A percentile compares a stretch with the other conserved stretches of the same genome.
These are phyloP conservation scores for Serendipita sp. DNA, from an alignment of 768 basidiomycete species.

Conservation along the genomic window DNA sequence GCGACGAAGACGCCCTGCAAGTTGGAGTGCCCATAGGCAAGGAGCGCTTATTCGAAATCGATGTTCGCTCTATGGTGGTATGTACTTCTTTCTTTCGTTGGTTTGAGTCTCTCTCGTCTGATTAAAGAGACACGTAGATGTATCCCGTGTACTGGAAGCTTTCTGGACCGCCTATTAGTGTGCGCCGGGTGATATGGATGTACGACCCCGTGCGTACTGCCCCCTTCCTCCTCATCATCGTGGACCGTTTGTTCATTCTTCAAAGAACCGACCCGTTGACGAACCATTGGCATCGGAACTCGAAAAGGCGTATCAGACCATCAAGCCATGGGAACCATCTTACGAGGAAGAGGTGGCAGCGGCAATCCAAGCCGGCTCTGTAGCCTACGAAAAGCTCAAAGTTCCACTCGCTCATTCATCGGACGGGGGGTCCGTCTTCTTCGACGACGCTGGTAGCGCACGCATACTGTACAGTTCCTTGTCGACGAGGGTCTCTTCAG, in stretches of 20 bases:
- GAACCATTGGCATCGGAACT: conserved; percentile 24
- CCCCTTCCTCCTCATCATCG: neutral
- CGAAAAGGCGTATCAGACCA: conserved; percentile 24
- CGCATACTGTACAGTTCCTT: conserved; percentile 18
- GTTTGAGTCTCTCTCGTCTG: too few relatives aligned
- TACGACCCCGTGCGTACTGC: conserved; percentile 19
- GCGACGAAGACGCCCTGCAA: conserved; percentile 11
- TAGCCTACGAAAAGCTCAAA: conserved; percentile 26
- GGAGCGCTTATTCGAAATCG: conserved; percentile 19
- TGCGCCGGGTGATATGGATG: conserved; percentile 26
- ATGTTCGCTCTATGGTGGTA: conserved; percentile 18
- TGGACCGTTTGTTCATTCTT: neutral
- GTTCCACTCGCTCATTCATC: conserved; percentile 15
- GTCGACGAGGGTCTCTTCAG: conserved; percentile 8
- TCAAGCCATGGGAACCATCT: conserved; percentile 24
- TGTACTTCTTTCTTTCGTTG: neutral
- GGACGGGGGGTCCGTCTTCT: conserved; percentile 19
- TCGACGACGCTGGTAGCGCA: conserved; percentile 24
- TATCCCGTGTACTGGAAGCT: conserved; percentile 28
- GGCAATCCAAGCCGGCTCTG: conserved; percentile 19
- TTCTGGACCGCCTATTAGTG: conserved; percentile 22
- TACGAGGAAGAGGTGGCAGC: conserved; percentile 26
- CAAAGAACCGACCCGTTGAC: conserved; percentile 22
- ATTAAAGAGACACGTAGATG: conserved; percentile 13
- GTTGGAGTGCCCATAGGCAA: conserved; percentile 16